Evolutionary conservation across 1,284 basidiomycete genomes (phyloP).

Genomic region (Ceratobasidium sp.): DNA sequence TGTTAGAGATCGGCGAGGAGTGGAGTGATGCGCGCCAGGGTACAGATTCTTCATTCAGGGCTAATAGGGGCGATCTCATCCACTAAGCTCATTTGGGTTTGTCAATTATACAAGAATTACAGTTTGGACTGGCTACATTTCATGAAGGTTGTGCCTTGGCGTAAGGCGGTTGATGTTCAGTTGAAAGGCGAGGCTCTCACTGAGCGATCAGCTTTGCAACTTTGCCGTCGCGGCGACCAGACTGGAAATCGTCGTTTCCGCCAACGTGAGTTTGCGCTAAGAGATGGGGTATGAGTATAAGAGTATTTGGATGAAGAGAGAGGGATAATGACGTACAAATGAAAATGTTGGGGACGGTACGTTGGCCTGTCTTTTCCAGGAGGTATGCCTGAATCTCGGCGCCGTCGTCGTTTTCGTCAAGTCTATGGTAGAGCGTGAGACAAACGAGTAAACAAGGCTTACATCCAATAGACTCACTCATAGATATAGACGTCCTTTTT

Average conservation of each 20-base stretch:
- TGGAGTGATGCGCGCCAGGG: no score
- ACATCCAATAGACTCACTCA: slow-evolving; percentile 64
- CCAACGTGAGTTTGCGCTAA: slow-evolving; percentile 68
- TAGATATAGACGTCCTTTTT: slow-evolving; percentile 60
- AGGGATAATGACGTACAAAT: slow-evolving; percentile 61
- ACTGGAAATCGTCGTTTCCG: slow-evolving; percentile 59
- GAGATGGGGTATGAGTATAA: background rate
- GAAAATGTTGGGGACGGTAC: slow-evolving; percentile 75
- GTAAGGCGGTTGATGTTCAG: background rate
- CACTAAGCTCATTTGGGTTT: background rate
- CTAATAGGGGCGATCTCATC: no score
- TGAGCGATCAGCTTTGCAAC: slow-evolving; percentile 53
- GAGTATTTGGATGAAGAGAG: background rate
- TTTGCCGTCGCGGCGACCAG: slow-evolving; percentile 54
- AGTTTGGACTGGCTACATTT: slow-evolving; percentile 17
- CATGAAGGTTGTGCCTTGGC: background rate
- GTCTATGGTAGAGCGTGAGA: slow-evolving; percentile 50
- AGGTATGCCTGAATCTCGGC: slow-evolving; percentile 70
- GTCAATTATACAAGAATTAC: background rate
- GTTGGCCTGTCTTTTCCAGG: slow-evolving; percentile 65
- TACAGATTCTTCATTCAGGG: no score
- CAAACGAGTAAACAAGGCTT: slow-evolving; percentile 47
- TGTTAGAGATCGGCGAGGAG: no score
- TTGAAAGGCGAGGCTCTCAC: background rate
- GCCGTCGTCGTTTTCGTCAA: slow-evolving; percentile 64